phyloP scores from a whole-genome alignment of 2,329 filamentous ascomycete species.

The Cladosporium colombiae region DNA sequence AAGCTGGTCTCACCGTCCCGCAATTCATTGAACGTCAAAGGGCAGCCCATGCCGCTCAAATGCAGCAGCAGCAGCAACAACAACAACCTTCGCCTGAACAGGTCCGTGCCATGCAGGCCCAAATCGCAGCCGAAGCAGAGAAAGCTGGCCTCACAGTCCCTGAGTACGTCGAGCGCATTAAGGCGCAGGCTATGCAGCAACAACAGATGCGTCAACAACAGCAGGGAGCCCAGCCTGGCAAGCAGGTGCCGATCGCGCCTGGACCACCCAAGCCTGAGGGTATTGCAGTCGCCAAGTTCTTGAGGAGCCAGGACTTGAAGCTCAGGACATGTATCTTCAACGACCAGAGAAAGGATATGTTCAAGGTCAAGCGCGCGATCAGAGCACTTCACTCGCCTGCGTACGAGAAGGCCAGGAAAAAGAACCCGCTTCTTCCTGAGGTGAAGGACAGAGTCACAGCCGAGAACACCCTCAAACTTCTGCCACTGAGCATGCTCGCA shows the following conservation, averaged over 20 bases:
- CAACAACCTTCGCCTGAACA: conserved; percentile 74
- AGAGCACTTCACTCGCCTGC: conserved; percentile 84
- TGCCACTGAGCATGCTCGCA: conserved; percentile 91
- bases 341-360: conserved; percentile 97
- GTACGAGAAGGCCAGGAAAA: conserved; percentile 84
- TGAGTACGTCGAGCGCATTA: conserved; percentile 68
- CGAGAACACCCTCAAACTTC: conserved; percentile 91
- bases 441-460: conserved; percentile 86
- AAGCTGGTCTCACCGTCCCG: conserved; percentile 79
- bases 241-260: conserved; percentile 68
- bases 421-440: conserved; percentile 84
- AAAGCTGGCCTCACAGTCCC: conserved; percentile 82
- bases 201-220: conserved; percentile 52
- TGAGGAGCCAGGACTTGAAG: conserved; percentile 83
- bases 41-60: conserved; percentile 45
- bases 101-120: conserved; percentile 78
- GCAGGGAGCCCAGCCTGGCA: conserved; percentile 47
- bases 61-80: conserved; percentile 38
- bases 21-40: conserved; percentile 69
- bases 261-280: conserved; percentile 87
- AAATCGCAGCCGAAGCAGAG: conserved; percentile 78
- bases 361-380: conserved; percentile 95
- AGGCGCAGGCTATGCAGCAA: conserved; percentile 57
- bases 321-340: conserved; percentile 87
- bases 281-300: conserved; percentile 83